Evolutionary conservation across 805 yeast species (phyloP).

Genomic region (Saturnispora besseyi): DNA sequence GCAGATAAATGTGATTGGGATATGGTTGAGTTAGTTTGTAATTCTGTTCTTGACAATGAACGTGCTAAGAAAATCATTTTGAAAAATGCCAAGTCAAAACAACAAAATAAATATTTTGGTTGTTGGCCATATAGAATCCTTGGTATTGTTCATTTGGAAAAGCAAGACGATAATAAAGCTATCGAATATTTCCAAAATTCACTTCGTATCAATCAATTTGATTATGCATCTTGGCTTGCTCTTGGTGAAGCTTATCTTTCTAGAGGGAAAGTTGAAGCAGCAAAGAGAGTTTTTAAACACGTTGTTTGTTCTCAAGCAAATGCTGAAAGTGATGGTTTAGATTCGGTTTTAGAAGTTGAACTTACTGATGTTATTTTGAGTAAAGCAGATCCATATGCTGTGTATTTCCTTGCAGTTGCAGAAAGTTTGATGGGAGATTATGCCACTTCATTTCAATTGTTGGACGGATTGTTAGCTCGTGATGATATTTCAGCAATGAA

Average conservation of each 20-base stretch:
- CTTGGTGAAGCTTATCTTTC: conserved; percentile 91
- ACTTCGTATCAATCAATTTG: conserved; percentile 55
- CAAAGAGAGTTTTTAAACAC: conserved; percentile 68
- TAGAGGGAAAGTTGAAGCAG: conserved; percentile 82
- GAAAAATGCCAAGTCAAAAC: conserved; percentile 16
- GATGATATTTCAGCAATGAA: conserved; percentile 29
- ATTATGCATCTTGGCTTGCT: conserved; percentile 83
- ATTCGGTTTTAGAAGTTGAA: conserved; percentile 1
- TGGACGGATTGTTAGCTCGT: conserved; percentile 33
- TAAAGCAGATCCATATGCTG: conserved; percentile 44
- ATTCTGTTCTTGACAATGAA: conserved; percentile 56
- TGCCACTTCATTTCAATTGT: conserved; percentile 45
- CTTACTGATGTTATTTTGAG: conserved; percentile 10
- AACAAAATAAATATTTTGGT: conserved; percentile 18
- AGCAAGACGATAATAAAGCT: conserved; percentile 65
- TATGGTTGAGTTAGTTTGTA: conserved; percentile 65
- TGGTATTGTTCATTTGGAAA: conserved; percentile 69
- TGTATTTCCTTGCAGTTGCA: conserved; percentile 59
- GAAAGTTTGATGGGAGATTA: conserved; percentile 57
- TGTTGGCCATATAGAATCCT: conserved; percentile 88
- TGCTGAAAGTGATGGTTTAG: neutral
- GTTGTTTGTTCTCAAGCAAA: conserved; percentile 41
- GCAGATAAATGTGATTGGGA: conserved; percentile 71
- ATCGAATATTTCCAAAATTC: conserved; percentile 87
- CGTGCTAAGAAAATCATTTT: conserved; percentile 37